Evolutionary conservation across 2,329 filamentous ascomycete genomes (phyloP).

Genomic region (Apiospora arundinis): DNA sequence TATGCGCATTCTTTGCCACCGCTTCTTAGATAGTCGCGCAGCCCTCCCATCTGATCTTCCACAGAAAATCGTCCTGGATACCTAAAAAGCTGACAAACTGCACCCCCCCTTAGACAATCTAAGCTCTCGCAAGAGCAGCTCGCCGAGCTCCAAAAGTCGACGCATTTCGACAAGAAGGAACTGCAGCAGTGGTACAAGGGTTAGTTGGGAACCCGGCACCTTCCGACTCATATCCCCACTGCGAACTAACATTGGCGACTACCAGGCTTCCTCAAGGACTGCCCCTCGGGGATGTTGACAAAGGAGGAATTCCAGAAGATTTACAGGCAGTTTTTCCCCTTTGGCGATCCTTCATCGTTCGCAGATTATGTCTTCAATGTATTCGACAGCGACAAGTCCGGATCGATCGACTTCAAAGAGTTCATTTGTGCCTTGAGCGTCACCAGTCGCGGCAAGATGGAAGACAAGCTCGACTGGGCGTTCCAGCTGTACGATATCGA

Average conservation of each 20-base stretch:
- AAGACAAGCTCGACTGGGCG: slow-evolving; percentile 99
- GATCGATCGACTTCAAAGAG: slow-evolving; percentile 98
- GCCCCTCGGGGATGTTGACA: slow-evolving; percentile 92
- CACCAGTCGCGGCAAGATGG: slow-evolving; percentile 97
- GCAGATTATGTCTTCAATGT: slow-evolving; percentile 99
- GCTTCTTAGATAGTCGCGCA: slow-evolving; percentile 23
- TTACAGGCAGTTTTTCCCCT: slow-evolving; percentile 99
- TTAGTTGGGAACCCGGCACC: slow-evolving; percentile 49
- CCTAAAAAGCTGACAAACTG: neutral
- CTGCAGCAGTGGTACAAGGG: slow-evolving; percentile 99
- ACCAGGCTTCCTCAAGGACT: slow-evolving; percentile 95
- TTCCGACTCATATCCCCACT: neutral
- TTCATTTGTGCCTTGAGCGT: slow-evolving; percentile 98
- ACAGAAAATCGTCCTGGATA: neutral
- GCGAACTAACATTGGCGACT: slow-evolving; percentile 14
- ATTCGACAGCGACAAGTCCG: slow-evolving; percentile 96
- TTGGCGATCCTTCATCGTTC: slow-evolving; percentile 95
- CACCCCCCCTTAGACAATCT: slow-evolving; percentile 73
- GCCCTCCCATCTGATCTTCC: neutral
- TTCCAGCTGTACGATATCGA: slow-evolving; percentile 99
- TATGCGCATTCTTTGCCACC: neutral
- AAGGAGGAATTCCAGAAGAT: slow-evolving; percentile 99
- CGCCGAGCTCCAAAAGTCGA: slow-evolving; percentile 92
- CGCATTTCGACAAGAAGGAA: slow-evolving; percentile 99
- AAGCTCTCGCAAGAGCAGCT: slow-evolving; percentile 98